Percentiles rank a stretch among this genome's conserved stretches.
phyloP scores from a whole-genome alignment of 306 rosid species.

The Urtica urens region DNA sequence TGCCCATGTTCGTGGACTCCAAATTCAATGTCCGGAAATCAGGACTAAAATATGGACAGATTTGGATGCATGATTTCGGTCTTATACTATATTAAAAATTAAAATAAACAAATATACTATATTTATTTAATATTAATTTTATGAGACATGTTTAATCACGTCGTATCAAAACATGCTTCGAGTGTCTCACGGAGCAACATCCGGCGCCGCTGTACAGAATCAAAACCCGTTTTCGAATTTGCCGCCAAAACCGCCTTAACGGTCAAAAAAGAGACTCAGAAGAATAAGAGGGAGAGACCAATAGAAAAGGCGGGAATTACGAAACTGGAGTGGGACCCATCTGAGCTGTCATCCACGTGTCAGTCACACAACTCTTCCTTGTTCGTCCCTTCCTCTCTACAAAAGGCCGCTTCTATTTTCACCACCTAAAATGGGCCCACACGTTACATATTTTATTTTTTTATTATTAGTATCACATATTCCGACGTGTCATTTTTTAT shows the following conservation, averaged over 20 bases:
- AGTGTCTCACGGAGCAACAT: constrained; percentile 27
- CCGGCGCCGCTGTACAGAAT: constrained; percentile 31
- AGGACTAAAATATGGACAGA: not conserved
- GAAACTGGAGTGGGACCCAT: constrained; percentile 12
- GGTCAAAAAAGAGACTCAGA: constrained; percentile 35
- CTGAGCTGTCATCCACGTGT: constrained; percentile 26
- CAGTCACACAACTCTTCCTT: not conserved
- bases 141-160: constrained; percentile 25
- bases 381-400: constrained; percentile 19
- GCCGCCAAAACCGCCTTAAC: constrained; percentile 29
- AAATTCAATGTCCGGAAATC: constrained; percentile 1
- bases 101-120: too few relatives aligned
- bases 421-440: not conserved
- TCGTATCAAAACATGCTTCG: constrained; percentile 21
- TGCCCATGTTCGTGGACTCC: too few relatives aligned
- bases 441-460: not conserved
- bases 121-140: too few relatives aligned
- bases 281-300: not conserved
- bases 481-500: not conserved
- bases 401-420: constrained; percentile 4
- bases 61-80: not conserved
- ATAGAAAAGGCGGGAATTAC: constrained; percentile 25
- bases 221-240: constrained; percentile 23
- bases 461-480: not conserved
- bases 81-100: too few relatives aligned